Percentiles rank a stretch among this genome's conserved stretches.
Evolutionary conservation across 2,329 filamentous ascomycete genomes (phyloP).

Genomic region (Phaeosphaeriaceae sp.): DNA sequence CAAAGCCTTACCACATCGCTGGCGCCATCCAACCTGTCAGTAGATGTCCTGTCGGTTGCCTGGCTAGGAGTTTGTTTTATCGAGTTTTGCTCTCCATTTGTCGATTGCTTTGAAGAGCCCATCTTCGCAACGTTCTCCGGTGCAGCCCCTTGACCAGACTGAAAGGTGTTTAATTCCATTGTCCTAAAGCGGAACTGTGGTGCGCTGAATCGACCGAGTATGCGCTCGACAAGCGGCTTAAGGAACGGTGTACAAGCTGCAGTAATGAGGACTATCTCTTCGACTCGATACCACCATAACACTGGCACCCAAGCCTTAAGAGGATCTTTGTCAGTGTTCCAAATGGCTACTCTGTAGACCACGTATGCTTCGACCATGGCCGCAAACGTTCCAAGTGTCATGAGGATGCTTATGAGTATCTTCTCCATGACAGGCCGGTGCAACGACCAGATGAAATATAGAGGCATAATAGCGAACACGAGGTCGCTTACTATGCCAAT

Average conservation of each 20-base stretch:
- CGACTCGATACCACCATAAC: conserved; percentile 2
- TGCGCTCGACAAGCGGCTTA: neutral
- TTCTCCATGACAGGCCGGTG: conserved; percentile 1
- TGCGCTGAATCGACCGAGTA: neutral
- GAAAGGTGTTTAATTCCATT: too few species aligned
- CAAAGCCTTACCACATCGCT: too few species aligned
- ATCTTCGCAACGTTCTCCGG: too few species aligned
- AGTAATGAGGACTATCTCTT: conserved; percentile 1
- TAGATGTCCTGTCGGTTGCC: too few species aligned
- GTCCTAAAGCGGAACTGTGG: neutral
- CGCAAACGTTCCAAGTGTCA: too few species aligned
- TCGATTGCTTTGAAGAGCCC: too few species aligned
- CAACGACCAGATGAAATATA: conserved; percentile 1
- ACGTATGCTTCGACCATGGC: too few species aligned
- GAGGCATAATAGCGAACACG: conserved; percentile 1
- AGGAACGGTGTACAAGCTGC: conserved; percentile 2
- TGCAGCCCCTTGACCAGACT: too few species aligned
- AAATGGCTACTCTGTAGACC: too few species aligned
- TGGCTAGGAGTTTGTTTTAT: too few species aligned
- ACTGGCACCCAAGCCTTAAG: neutral
- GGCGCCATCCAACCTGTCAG: too few species aligned
- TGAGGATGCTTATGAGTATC: conserved; percentile 1
- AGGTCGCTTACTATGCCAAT: neutral
- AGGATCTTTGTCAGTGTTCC: neutral
- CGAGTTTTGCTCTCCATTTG: too few species aligned